Base-by-base conservation (phyloP, 1,284 basidiomycete species). In the Thecaphora thlaspeos region DNA sequence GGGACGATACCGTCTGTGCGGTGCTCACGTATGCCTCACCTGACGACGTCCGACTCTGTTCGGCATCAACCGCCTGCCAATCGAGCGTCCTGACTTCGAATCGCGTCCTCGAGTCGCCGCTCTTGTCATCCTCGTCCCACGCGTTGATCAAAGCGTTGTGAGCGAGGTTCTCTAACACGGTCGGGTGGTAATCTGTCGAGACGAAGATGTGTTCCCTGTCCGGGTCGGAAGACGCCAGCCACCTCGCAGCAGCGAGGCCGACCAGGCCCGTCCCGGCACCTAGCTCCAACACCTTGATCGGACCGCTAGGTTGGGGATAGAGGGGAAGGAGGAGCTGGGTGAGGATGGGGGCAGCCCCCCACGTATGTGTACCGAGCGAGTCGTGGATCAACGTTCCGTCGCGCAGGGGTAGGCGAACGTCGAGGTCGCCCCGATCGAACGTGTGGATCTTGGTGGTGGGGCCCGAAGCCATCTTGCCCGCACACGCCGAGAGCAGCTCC, bases 251-350 rank as follows among this genome's bases (percentile, higher is more conserved):
- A 0, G 61, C 55, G 1, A 76, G 52, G 8, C 73, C 71, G 12
- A 71, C 65, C 7, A 76, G 61, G 23, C 74, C 74, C 1, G 73
- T 75, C 10, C 74, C 74, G 2, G 73, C 71, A 11, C 74, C 74
- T 3, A 76, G 67, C 61, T 76, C 74, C 23, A 76, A 57, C 1
- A 71, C 46, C 15, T 47, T 54, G 1, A 46, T 24, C 4, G 65
- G 50, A 14, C 19, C 36, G 5, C n/a, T 17, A 1, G 19, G 1
- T 0, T 28, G 23, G 8, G 39, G 24, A 1, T 42, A 22, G 3
- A 62, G 44, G 18, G 59, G 57, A 5, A 63, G 51, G n/a, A 74
- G 43, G 0, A 74, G 65, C 40, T 70, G 63, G 12, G 54, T 55
- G 1, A 72, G 58, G 21, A 70, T 68, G 12, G 72, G 68, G 26